Conservation (phyloP, 2,329 filamentous ascomycete species). For the Pyrenophora tritici-repentis region DNA sequence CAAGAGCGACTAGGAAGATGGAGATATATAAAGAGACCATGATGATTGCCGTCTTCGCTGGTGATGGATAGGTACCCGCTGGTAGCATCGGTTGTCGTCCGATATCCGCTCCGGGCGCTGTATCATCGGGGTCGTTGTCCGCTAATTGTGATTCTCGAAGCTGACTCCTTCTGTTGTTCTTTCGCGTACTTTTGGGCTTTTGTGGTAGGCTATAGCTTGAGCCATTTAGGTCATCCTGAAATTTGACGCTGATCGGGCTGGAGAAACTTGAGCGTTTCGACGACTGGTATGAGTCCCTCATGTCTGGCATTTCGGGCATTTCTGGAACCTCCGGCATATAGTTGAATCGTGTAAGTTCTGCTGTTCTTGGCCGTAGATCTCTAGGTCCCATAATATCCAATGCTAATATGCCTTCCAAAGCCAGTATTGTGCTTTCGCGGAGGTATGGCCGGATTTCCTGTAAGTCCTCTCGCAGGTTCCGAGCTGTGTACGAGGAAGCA, state of each 20-base stretch:
- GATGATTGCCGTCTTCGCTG: conserved; percentile 34
- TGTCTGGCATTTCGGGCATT: conserved; percentile 7
- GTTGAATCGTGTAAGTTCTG: background rate
- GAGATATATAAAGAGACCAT: conserved; percentile 40
- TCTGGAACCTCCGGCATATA: no score
- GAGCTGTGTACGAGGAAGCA: conserved; percentile 9
- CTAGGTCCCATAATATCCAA: conserved; percentile 9
- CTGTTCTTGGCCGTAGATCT: conserved; percentile 1
- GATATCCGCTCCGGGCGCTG: background rate
- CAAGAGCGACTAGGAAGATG: conserved; percentile 42
- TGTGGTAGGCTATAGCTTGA: conserved; percentile 16
- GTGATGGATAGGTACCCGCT: conserved; percentile 24
- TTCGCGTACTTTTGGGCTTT: conserved; percentile 7
- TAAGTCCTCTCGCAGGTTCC: conserved; percentile 13
- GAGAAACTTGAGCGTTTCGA: conserved; percentile 19
- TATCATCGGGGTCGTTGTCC: conserved; percentile 5
- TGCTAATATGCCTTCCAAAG: conserved; percentile 12
- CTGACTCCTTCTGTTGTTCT: conserved; percentile 14
- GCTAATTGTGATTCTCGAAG: conserved; percentile 12
- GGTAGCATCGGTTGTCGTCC: background rate
- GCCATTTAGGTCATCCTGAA: conserved; percentile 11
- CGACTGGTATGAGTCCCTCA: conserved; percentile 14
- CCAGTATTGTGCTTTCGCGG: conserved; percentile 8
- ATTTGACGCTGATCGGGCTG: conserved; percentile 7
- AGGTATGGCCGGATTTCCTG: conserved; percentile 12